Evolutionary conservation across 2,329 filamentous ascomycete species (phyloP).

Genomic region (Chaetomiaceae sp.): DNA sequence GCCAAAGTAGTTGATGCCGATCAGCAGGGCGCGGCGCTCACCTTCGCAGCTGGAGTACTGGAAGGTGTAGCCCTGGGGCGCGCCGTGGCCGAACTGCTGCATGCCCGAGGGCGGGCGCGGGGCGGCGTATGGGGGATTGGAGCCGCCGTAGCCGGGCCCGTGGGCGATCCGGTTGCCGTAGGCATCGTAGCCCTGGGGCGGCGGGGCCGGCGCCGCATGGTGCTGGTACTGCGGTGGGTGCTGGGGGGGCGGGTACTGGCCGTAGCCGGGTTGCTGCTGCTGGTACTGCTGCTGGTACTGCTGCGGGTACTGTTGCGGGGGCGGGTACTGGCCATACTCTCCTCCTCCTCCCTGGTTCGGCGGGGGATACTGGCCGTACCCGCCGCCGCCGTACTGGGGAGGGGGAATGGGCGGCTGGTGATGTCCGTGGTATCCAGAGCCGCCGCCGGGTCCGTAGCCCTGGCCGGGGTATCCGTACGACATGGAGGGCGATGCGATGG

Average conservation of each 20-base stretch:
- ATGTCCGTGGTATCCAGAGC: slow-evolving; percentile 6
- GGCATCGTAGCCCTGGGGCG: slow-evolving; percentile 28
- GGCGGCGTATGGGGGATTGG: slow-evolving; percentile 19
- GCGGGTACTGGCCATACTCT: slow-evolving; percentile 16
- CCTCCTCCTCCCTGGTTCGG: slow-evolving; percentile 12
- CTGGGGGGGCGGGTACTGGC: slow-evolving; percentile 15
- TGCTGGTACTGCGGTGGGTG: slow-evolving; percentile 10
- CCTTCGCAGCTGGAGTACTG: slow-evolving; percentile 72
- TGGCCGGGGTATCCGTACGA: slow-evolving; percentile 23
- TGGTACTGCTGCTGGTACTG: slow-evolving; percentile 9
- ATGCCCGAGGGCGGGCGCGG: slow-evolving; percentile 38
- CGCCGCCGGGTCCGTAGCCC: slow-evolving; percentile 16
- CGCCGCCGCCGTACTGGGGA: slow-evolving; percentile 16
- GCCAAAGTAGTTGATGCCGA: slow-evolving; percentile 77
- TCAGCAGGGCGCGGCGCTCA: slow-evolving; percentile 65
- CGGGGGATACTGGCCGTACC: slow-evolving; percentile 16
- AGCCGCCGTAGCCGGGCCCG: slow-evolving; percentile 28
- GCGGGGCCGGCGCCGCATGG: slow-evolving; percentile 4
- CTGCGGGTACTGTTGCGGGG: slow-evolving; percentile 15
- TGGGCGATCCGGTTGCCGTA: slow-evolving; percentile 41
- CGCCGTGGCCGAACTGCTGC: slow-evolving; percentile 61
- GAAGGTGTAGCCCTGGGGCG: slow-evolving; percentile 63
- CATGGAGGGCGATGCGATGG: slow-evolving; percentile 5
- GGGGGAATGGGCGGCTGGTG: slow-evolving; percentile 1
- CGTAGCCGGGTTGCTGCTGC: slow-evolving; percentile 6